Percentiles rank a stretch among this genome's conserved stretches.
Conservation (phyloP, 139 green algal species). For the Deuterostichococcus epilithicus region DNA sequence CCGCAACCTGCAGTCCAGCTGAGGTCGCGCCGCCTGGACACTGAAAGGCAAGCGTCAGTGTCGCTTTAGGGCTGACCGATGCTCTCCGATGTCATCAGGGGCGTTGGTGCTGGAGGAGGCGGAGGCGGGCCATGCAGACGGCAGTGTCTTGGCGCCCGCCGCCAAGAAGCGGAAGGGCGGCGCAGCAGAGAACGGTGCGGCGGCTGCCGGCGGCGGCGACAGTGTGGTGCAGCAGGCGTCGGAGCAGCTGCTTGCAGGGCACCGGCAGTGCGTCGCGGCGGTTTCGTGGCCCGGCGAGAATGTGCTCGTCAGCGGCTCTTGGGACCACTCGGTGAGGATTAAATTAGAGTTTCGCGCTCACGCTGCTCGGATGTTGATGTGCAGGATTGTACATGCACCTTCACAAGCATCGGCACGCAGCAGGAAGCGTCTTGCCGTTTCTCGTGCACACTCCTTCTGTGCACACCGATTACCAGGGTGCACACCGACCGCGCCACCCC, state of each 20-base stretch:
- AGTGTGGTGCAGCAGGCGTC: slow-evolving; percentile 24
- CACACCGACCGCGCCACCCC: too few species aligned
- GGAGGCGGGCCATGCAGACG: slow-evolving; percentile 1
- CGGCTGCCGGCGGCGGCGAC: neutral
- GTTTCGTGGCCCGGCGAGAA: slow-evolving; percentile 48
- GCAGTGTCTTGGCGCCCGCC: neutral
- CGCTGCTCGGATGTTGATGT: neutral
- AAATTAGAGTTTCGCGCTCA: neutral
- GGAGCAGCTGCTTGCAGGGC: slow-evolving; percentile 41
- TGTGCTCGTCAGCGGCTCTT: slow-evolving; percentile 60
- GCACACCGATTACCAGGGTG: too few species aligned
- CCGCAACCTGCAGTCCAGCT: slow-evolving; percentile 6
- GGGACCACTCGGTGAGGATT: slow-evolving; percentile 70
- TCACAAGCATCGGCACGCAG: neutral
- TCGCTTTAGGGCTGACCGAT: too few species aligned
- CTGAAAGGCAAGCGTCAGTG: too few species aligned
- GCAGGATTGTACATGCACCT: neutral
- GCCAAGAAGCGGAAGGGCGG: slow-evolving; percentile 15
- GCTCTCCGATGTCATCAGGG: slow-evolving; percentile 9
- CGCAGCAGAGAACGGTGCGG: neutral
- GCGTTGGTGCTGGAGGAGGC: slow-evolving; percentile 22
- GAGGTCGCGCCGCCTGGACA: too few species aligned
- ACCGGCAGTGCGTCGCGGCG: slow-evolving; percentile 67
- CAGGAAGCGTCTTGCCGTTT: too few species aligned
- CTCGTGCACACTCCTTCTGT: too few species aligned